These are phyloP conservation scores for Pseudozyma flocculosa DNA, from an alignment of 1,284 basidiomycete species.

Conservation along the genomic window DNA sequence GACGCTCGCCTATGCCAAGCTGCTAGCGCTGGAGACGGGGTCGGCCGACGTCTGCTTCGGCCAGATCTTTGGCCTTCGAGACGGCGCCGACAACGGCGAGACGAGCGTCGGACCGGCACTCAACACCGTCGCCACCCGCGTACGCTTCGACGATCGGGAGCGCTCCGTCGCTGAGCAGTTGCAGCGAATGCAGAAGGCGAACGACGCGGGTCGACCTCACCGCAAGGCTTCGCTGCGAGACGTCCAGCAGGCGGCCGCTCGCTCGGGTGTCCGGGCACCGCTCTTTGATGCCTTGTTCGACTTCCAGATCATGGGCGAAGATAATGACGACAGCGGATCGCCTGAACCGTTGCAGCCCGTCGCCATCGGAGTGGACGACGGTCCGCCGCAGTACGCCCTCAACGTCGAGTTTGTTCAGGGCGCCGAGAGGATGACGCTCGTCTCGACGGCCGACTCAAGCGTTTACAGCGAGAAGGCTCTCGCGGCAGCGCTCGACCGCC, in stretches of 20 bases:
- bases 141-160: conserved; percentile 17
- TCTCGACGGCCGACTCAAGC: conserved; percentile 28
- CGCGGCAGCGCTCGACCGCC: conserved; percentile 5
- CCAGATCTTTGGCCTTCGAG: conserved; percentile 46
- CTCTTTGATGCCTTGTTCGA: conserved; percentile 52
- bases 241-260: conserved; percentile 15
- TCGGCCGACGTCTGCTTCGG: conserved; percentile 48
- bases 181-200: conserved; percentile 20
- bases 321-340: conserved; percentile 2
- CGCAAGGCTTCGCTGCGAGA: conserved; percentile 45
- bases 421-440: conserved; percentile 20
- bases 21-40: conserved; percentile 30
- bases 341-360: conserved; percentile 2
- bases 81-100: conserved; percentile 34
- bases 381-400: conserved; percentile 40
- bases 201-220: conserved; percentile 41
- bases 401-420: conserved; percentile 44
- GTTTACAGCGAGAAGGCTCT: conserved; percentile 17
- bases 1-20: conserved; percentile 43
- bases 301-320: conserved; percentile 27
- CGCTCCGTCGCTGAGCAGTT: conserved; percentile 12
- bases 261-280: conserved; percentile 3
- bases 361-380: conserved; percentile 4
- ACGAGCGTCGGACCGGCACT: conserved; percentile 47
- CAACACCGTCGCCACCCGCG: conserved; percentile 47